Base-by-base conservation (phyloP, 106 monocot species). In the Amphibolis antarctica region DNA sequence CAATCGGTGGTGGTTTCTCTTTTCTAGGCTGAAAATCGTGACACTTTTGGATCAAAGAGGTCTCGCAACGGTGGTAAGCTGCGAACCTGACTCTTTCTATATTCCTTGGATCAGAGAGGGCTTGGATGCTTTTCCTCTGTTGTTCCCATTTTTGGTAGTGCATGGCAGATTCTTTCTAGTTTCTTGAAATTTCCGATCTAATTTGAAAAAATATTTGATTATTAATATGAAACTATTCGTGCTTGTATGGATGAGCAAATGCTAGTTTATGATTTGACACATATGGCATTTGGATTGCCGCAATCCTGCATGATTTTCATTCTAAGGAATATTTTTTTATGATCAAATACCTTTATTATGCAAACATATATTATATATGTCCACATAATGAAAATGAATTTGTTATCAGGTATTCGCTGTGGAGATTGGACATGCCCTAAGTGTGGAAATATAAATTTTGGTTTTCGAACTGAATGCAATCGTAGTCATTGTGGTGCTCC, bases 401-500 rank as follows among this genome's bases (percentile, higher is more conserved):
- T 24, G 15, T 26, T 57, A 19, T 60, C 63, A 78, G 78, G 46
- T 67, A 63, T 70, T 59, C 59, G 65, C 53, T 70, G 58, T 56
- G 82, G 82, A 59, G 82, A 82, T 53, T 82, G 82, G 82, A 82
- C 63, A 17, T 83, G 83, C 45, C 70, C 69, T 29, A 28, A 79
- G 44, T 83, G 83, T 66, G 83, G 83, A 65, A 83, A 83, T 70
- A 60, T 83, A 50, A 83, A 83, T 68, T 83, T 83, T 73, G 76
- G 83, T 57, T 83, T 79, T 70, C 71, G 83, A 63, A 76, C 69
- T 50, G 73, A 76, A 47, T 83, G 83, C 69, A 83, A 83, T 68
- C 83, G 83, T 44, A 76, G 76, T 60, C 50, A 72, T 9, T 83
- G 83, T 63, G 79, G 76, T 25, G 79, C 79, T 49, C 53, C 73